Evolutionary conservation across 306 rosid genomes (phyloP).

Genomic region (Datisca glomerata): DNA sequence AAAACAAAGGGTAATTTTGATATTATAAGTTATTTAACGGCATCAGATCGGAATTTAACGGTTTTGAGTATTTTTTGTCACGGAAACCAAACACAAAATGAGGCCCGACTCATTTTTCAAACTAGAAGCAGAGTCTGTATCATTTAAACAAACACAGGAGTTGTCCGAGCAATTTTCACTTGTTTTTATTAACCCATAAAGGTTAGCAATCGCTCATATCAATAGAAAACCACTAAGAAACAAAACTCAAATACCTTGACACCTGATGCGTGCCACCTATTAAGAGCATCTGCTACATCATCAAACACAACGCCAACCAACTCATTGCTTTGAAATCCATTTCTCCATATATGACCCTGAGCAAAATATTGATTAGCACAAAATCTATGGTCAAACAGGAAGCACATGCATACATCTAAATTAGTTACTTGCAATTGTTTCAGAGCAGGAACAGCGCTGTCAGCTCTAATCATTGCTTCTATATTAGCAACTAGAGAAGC

Average conservation of each 20-base stretch:
- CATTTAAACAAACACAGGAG: too few species aligned
- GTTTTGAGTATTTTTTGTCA: too few species aligned
- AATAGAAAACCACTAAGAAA: too few species aligned
- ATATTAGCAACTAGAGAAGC: constrained; percentile 73
- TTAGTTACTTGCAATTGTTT: constrained; percentile 81
- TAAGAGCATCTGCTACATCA: constrained; percentile 85
- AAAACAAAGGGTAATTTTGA: too few species aligned
- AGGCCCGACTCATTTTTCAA: neutral
- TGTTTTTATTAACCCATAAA: neutral
- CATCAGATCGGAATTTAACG: too few species aligned
- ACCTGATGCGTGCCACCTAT: constrained; percentile 71
- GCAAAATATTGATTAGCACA: constrained; percentile 16
- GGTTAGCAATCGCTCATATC: too few species aligned
- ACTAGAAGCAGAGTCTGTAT: neutral
- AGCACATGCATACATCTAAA: neutral
- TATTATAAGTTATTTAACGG: too few species aligned
- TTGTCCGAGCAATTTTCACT: neutral
- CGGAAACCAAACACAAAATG: neutral
- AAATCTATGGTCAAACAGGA: neutral
- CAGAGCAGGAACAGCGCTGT: constrained; percentile 77
- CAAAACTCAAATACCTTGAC: constrained; percentile 44
- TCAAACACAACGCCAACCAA: constrained; percentile 74
- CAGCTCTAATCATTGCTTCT: constrained; percentile 91
- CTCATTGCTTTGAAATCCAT: constrained; percentile 76
- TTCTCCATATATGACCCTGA: constrained; percentile 96